phyloP scores from a whole-genome alignment of 305 asterid species.

The Fraxinus dipetala region DNA sequence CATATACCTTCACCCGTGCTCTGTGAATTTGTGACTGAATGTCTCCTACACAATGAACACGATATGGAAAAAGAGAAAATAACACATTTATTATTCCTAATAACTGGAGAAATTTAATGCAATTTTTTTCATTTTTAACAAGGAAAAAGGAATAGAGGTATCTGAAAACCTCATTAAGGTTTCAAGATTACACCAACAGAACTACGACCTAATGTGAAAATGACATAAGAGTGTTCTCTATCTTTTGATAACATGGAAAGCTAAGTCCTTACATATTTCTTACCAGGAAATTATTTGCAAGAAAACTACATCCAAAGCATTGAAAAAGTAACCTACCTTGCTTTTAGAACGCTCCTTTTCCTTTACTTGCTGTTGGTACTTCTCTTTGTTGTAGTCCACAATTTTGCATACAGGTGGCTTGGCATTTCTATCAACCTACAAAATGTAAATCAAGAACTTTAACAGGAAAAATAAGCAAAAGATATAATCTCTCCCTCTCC shows the following conservation, averaged over 20 bases:
- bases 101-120: not conserved
- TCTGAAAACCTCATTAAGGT: not conserved
- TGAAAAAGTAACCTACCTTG: constrained; percentile 43
- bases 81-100: not conserved
- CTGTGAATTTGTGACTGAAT: not conserved
- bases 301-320: constrained; percentile 7
- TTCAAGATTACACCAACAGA: not conserved
- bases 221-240: not conserved
- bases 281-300: not conserved
- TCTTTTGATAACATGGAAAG: not conserved
- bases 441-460: constrained; percentile 17
- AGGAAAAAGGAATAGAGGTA: not conserved
- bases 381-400: constrained; percentile 60
- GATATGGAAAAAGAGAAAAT: not conserved
- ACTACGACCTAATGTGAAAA: constrained; percentile 6
- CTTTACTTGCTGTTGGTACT: constrained; percentile 50
- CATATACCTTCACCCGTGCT: not conserved
- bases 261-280: not conserved
- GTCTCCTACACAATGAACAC: not conserved
- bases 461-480: constrained; percentile 16
- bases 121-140: not conserved
- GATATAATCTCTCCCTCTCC: constrained; percentile 11
- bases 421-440: constrained; percentile 59
- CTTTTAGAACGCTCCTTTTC: constrained; percentile 65
- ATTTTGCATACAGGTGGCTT: constrained; percentile 85